phyloP scores from a whole-genome alignment of 2,329 filamentous ascomycete genomes.

The Trichoderma atroviride region DNA sequence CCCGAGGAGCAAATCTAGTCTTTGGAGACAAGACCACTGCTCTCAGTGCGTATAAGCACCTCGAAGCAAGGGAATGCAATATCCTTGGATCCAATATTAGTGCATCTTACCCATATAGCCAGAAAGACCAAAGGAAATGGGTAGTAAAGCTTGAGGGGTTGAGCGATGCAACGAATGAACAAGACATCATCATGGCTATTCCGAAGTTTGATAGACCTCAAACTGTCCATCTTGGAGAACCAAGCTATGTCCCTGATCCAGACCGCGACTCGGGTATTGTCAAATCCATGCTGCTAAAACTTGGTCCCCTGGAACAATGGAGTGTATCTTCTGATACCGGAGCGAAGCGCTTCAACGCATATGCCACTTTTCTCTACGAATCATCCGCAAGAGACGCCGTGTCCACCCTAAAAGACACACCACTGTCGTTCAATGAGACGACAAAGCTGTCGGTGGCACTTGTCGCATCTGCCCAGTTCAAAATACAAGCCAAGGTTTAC shows the following conservation, averaged over 20 bases:
- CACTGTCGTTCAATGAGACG: constrained; percentile 36
- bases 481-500: constrained; percentile 42
- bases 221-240: not conserved
- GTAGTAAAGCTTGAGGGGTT: not conserved
- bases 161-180: not conserved
- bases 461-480: constrained; percentile 44
- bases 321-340: constrained; percentile 31
- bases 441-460: constrained; percentile 43
- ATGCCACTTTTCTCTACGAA: constrained; percentile 44
- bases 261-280: constrained; percentile 32
- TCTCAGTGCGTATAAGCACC: not conserved
- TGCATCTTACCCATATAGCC: not conserved
- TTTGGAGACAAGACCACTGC: constrained; percentile 31
- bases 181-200: not conserved
- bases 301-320: constrained; percentile 43
- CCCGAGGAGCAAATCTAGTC: constrained; percentile 35
- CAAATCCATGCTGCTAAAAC: constrained; percentile 36
- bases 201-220: not conserved
- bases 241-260: constrained; percentile 27
- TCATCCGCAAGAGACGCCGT: constrained; percentile 40
- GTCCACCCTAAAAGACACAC: constrained; percentile 29
- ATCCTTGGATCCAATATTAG: not conserved
- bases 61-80: not conserved
- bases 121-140: not conserved
- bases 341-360: constrained; percentile 44